Conservation (phyloP, 495 filamentous ascomycete species). For the Astrothelium macrocarpum region DNA sequence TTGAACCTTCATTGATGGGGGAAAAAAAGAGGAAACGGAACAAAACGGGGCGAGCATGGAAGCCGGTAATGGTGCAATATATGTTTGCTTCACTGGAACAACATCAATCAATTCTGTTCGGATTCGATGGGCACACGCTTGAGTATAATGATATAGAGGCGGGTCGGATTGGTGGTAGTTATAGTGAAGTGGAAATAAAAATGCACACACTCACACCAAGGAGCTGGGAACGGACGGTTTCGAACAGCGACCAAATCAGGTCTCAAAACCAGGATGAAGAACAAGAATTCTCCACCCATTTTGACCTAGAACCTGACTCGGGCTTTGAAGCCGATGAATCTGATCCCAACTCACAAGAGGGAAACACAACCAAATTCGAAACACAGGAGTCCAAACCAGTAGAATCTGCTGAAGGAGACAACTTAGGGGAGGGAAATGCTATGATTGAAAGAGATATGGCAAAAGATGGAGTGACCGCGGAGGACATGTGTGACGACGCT, state of each 20-base stretch:
- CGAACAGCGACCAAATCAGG: neutral
- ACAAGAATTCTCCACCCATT: neutral
- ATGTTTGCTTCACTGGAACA: neutral
- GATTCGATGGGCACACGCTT: neutral
- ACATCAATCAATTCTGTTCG: neutral
- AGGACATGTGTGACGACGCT: no score
- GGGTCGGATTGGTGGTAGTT: constrained; percentile 3
- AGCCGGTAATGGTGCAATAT: neutral
- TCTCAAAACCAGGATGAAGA: neutral
- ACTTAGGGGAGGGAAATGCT: no score
- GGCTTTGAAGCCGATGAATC: neutral
- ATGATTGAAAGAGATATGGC: no score
- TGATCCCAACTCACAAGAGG: neutral
- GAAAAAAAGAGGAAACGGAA: neutral
- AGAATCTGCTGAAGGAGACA: no score
- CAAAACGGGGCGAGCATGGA: neutral
- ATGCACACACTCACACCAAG: neutral
- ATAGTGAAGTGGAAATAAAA: neutral
- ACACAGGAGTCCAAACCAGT: neutral
- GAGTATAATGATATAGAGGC: neutral
- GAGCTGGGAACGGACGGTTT: neutral
- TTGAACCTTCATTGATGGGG: neutral
- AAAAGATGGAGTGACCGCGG: no score
- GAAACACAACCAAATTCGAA: neutral
- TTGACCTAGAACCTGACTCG: neutral